A percentile compares a stretch with the other conserved stretches of the same genome.
Evolutionary conservation across 805 yeast genomes (phyloP).

Genomic region (Metschnikowia hibisci): DNA sequence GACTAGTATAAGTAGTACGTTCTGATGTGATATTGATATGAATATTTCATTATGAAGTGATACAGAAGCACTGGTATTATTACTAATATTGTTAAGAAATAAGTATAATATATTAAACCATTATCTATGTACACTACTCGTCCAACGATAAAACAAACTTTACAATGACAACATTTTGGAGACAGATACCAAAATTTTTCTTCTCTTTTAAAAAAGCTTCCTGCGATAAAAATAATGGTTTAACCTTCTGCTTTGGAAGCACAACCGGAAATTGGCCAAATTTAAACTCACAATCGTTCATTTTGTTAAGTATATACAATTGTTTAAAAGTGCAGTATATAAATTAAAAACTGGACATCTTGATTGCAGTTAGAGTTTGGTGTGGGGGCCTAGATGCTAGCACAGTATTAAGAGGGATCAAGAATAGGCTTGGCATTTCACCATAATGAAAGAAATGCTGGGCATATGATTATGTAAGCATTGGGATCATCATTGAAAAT

Average conservation of each 20-base stretch:
- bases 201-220: conserved; percentile 48
- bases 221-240: conserved; percentile 64
- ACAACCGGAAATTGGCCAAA: conserved; percentile 84
- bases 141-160: conserved; percentile 42
- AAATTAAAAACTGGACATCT: no score
- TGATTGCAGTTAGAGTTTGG: no score
- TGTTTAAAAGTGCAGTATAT: conserved; percentile 82
- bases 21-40: no score
- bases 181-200: conserved; percentile 52
- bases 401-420: no score
- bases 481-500: conserved; percentile 80
- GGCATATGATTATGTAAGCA: conserved; percentile 76
- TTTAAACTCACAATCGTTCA: conserved; percentile 90
- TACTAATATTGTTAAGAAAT: background rate
- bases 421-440: no score
- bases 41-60: no score
- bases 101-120: background rate
- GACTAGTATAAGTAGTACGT: no score
- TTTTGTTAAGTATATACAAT: conserved; percentile 76
- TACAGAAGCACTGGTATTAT: background rate
- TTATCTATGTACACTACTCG: conserved; percentile 24
- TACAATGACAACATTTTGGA: conserved; percentile 57
- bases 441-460: no score
- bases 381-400: no score
- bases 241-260: conserved; percentile 75